Percentiles rank a stretch among this genome's conserved stretches.
Conservation (phyloP, 2,329 filamentous ascomycete genomes). For the Tympanopsis confertula region DNA sequence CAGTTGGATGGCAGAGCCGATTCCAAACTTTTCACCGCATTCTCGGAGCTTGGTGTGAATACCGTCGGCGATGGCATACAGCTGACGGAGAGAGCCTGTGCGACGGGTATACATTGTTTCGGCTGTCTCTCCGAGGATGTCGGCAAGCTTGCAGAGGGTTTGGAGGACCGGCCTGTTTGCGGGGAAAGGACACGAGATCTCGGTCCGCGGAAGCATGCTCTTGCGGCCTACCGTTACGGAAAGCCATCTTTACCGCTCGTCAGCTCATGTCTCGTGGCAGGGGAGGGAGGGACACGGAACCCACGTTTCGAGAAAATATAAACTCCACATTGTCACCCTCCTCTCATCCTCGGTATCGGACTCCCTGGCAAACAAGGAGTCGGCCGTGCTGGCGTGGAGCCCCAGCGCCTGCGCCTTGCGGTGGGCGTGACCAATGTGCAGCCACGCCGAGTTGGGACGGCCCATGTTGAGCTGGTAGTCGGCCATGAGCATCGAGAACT, state of each 20-base stretch:
- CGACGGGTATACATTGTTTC: constrained; percentile 12
- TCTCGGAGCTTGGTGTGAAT: constrained; percentile 10
- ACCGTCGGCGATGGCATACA: constrained; percentile 11
- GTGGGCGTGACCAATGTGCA: constrained; percentile 13
- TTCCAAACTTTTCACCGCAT: constrained; percentile 8
- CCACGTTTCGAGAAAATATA: constrained; percentile 15
- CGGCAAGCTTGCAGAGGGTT: constrained; percentile 8
- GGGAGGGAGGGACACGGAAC: neutral
- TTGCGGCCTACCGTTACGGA: constrained; percentile 9
- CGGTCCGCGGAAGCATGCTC: constrained; percentile 8
- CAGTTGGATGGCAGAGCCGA: constrained; percentile 6
- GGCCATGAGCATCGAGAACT: constrained; percentile 12
- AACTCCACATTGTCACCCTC: constrained; percentile 13
- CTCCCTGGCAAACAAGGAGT: constrained; percentile 6
- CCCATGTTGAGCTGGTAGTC: constrained; percentile 15
- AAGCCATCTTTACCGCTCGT: constrained; percentile 6
- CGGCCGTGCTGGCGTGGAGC: constrained; percentile 11
- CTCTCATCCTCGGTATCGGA: constrained; percentile 11
- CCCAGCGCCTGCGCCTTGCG: constrained; percentile 15
- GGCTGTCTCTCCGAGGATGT: constrained; percentile 6
- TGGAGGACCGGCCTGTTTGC: constrained; percentile 8
- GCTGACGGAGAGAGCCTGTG: constrained; percentile 11
- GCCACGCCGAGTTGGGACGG: constrained; percentile 14
- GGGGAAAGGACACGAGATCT: constrained; percentile 12
- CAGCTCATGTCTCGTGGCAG: neutral